Evolutionary conservation across 768 basidiomycete species (phyloP), one percentile per base, ranked within the genome.

Genomic region (Podaxis sp.): DNA sequence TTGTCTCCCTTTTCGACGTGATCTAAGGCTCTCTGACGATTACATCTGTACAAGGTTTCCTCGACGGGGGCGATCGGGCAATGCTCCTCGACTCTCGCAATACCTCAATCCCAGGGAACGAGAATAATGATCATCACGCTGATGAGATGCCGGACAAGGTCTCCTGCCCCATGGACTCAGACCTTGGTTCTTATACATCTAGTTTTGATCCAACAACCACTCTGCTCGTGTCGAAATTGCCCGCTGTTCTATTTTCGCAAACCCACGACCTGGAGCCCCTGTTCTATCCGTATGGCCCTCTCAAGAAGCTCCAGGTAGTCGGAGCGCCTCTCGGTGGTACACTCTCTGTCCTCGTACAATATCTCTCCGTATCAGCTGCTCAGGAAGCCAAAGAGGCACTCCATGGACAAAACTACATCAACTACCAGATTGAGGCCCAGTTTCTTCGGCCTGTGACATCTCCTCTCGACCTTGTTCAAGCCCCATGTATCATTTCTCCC

Each of bases 1-100:
- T 89, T 37, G 20, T 62, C 66, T 38, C 13, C 10, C 40, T 46
- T 13, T 38, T 44, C 10, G 52, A 2, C 52, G 12, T 4, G 11
- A 41, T 40, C 54, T 15, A 10, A 28, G 54, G 17, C 24, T 57
- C 38, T 38, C 10, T 49, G 7, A 40, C 53, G 40, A 17, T 57
- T 58, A 46, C n/a, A 64, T 33, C 66, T 44, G 10, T 7, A 12
- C 3, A 64, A 91, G 91, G 90, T 22, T 92, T 92, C 68, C 77
- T 93, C 63, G 91, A 93, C 69, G 90, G 91, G 20, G 91, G 88
- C 13, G 91, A 93, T 75, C 88, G 93, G 50, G 78, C 84, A 5
- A 78, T 89, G 72, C 78, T 86, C 41, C 77, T 90, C 26, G 80
- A 88, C 38, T 69, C 80, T 36, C 80, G 83, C 22, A 72, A 75